Evolutionary conservation across 176 grass and related monocot genomes (phyloP).

Genomic region (Tuctoria greenei): DNA sequence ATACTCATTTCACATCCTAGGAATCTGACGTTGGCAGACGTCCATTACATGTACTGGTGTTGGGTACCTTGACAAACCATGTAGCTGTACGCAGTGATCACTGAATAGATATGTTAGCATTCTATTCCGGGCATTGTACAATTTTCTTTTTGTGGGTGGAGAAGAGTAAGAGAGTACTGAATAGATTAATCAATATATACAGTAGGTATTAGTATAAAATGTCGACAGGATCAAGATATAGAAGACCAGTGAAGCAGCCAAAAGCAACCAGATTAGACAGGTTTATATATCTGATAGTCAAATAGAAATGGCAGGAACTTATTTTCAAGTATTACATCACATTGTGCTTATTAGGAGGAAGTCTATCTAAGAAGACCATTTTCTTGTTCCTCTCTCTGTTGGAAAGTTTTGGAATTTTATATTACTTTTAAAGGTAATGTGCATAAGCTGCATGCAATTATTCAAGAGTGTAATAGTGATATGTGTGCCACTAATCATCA

Average conservation of each 20-base stretch:
- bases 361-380: background rate
- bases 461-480: constrained; percentile 2
- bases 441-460: background rate
- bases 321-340: background rate
- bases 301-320: background rate
- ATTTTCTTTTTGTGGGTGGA: too few relatives aligned
- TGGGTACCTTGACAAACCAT: background rate
- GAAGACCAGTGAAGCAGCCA: background rate
- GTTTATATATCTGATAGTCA: background rate
- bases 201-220: background rate
- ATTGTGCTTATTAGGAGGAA: background rate
- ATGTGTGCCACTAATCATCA: background rate
- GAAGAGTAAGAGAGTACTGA: too few relatives aligned
- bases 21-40: background rate
- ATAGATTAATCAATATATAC: too few relatives aligned
- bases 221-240: background rate
- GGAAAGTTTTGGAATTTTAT: background rate
- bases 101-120: background rate
- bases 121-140: background rate
- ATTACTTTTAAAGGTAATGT: background rate
- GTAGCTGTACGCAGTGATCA: too few relatives aligned
- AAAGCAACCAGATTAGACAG: background rate
- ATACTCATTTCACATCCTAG: too few relatives aligned
- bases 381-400: background rate
- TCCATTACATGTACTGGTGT: background rate